Percentiles rank a stretch among this genome's conserved stretches.
Evolutionary conservation across 768 basidiomycete species (phyloP).

Genomic region (Lactarius akahatsu): DNA sequence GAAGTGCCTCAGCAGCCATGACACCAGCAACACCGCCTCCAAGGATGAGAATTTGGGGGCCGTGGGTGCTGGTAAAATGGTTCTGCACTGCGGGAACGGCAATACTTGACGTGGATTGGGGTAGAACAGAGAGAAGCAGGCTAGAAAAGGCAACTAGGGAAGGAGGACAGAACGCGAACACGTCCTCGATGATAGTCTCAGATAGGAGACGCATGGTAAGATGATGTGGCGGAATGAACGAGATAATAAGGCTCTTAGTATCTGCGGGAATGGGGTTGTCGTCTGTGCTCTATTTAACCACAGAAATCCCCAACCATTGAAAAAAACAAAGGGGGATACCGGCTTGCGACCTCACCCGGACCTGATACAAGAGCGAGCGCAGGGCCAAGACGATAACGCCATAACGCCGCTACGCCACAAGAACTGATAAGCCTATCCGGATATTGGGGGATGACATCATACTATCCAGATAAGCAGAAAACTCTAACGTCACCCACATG

Average conservation of each 20-base stretch:
- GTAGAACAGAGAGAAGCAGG: slow-evolving; percentile 16
- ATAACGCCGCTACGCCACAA: slow-evolving; percentile 5
- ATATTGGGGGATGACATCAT: not conserved
- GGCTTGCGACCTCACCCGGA: not conserved
- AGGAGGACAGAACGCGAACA: slow-evolving; percentile 5
- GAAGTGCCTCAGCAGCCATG: slow-evolving; percentile 60
- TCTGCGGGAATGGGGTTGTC: not conserved
- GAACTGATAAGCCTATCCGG: not conserved
- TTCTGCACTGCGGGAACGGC: slow-evolving; percentile 3
- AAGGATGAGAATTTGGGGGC: slow-evolving; percentile 52
- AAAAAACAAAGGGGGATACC: not conserved
- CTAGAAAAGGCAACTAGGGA: slow-evolving; percentile 9
- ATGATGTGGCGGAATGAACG: not conserved
- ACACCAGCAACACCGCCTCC: slow-evolving; percentile 68
- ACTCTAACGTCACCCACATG: not conserved
- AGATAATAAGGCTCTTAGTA: not conserved
- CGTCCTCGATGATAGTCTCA: slow-evolving; percentile 8
- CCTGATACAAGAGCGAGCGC: not conserved
- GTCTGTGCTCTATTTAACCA: slow-evolving; percentile 17
- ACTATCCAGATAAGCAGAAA: not conserved
- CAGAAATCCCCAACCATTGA: not conserved
- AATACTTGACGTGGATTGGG: slow-evolving; percentile 14
- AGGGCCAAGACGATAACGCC: slow-evolving; percentile 2
- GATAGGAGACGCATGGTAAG: slow-evolving; percentile 23
- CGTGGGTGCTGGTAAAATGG: slow-evolving; percentile 28